Conservation (phyloP, 345 rosid species). For the Excoecaria cochinchinensis region DNA sequence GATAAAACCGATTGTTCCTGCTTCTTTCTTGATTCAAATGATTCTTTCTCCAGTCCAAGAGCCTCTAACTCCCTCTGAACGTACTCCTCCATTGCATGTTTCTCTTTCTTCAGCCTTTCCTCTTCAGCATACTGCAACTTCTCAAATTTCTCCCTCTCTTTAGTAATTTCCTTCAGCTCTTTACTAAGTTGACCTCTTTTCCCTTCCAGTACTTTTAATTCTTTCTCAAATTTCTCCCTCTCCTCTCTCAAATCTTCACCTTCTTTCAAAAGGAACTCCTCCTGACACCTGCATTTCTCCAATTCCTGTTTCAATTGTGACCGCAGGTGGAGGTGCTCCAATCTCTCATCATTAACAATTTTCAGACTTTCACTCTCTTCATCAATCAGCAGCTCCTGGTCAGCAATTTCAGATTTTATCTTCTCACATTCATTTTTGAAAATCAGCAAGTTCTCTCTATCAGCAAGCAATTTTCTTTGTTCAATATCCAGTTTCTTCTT, state of each 20-base stretch:
- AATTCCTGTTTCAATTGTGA: conserved; percentile 64
- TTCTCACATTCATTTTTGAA: conserved; percentile 67
- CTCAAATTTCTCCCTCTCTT: conserved; percentile 49
- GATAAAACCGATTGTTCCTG: conserved; percentile 54
- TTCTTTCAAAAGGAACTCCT: conserved; percentile 62
- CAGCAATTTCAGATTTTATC: conserved; percentile 52
- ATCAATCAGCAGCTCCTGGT: conserved; percentile 52
- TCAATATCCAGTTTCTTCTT: conserved; percentile 60
- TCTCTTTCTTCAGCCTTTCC: conserved; percentile 59
- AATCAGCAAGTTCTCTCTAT: conserved; percentile 47
- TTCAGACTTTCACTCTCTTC: conserved; percentile 59
- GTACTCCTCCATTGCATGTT: conserved; percentile 45
- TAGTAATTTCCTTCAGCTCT: conserved; percentile 41
- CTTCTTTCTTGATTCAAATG: conserved; percentile 58
- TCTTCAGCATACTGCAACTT: conserved; percentile 42
- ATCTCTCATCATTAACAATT: conserved; percentile 60
- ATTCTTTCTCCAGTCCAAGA: conserved; percentile 59
- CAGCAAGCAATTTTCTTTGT: conserved; percentile 47
- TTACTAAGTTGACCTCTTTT: conserved; percentile 49
- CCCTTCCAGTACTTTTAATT: conserved; percentile 73
- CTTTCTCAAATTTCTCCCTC: conserved; percentile 71
- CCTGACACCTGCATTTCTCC: conserved; percentile 49
- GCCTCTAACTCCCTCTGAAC: conserved; percentile 52
- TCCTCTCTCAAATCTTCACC: conserved; percentile 65
- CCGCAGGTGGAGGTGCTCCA: conserved; percentile 55